Evolutionary conservation across 106 monocot genomes (phyloP), one percentile per base, ranked within the genome.

Genomic region (Narthecium ossifragum): DNA sequence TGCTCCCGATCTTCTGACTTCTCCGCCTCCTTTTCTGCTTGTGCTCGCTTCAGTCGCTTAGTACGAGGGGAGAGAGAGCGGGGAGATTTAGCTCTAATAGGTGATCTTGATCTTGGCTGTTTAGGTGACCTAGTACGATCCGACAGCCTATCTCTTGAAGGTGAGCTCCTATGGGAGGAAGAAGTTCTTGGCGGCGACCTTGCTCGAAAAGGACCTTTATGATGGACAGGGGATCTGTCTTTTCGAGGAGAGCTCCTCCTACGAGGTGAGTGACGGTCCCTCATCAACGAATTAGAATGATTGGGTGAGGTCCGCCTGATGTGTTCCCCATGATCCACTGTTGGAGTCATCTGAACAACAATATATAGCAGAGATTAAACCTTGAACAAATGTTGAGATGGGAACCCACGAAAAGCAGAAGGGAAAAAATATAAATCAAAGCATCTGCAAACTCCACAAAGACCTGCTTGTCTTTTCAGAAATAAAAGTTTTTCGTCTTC

Each of bases 21-120:
- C 17, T 70, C 69, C 12, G 39, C 51, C 39, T 73, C 69, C 49
- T 57, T 31, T n/a, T 75, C 69, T 12, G 31, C 66, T 37, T 54
- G 68, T 30, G 55, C 61, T 46, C 49, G 63, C 64, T 48, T 73
- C 31, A 78, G 47, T 15, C 78, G 81, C 61, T 70, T 84, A 0
- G 60, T 60, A 28, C 43, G 74, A 36, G 83, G 76, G 10, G 83
- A 82, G 24, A 72, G 73, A 13, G 79, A 79, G 14, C 56, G 48
- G 27, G 83, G 66, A 43, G 47, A 50, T 29, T 29, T 65, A 11
- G 20, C 45, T 17, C 48, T 66, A 11, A 30, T 14, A 5, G 64
- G 71, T 26, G 69, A 76, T 46, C 39, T 57, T 12, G 53, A 33
- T 12, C 55, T 39, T 12, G 37, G 26, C 1, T 64, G 61, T 33